A percentile compares a stretch with the other conserved stretches of the same genome.
phyloP scores from a whole-genome alignment of 2,329 filamentous ascomycete species.

The Aspergillus piperis region DNA sequence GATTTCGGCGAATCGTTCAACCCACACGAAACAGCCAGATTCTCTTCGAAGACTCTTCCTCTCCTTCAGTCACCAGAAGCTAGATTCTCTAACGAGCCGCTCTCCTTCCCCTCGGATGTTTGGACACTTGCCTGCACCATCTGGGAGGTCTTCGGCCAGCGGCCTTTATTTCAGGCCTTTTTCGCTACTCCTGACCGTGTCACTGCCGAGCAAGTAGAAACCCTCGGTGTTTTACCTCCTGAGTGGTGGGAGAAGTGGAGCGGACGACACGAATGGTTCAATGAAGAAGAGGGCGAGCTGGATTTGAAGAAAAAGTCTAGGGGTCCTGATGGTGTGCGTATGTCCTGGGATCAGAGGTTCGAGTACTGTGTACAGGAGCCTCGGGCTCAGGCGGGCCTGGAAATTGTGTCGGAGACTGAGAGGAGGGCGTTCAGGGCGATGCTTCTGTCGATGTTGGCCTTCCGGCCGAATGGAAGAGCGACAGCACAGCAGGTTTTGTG shows the following conservation, averaged over 20 bases:
- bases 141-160: conserved; percentile 37
- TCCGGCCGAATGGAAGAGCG: conserved; percentile 22
- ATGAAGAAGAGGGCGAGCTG: conserved; percentile 22
- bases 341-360: conserved; percentile 20
- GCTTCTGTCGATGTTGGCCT: conserved; percentile 28
- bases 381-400: conserved; percentile 22
- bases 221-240: conserved; percentile 32
- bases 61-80: conserved; percentile 37
- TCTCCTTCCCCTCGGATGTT: conserved; percentile 41
- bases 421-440: conserved; percentile 26
- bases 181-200: conserved; percentile 32
- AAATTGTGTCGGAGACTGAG: conserved; percentile 19
- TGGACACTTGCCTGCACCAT: conserved; percentile 45
- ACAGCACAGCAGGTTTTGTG: conserved; percentile 25
- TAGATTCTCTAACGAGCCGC: conserved; percentile 34
- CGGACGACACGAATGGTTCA: conserved; percentile 17
- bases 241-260: conserved; percentile 25
- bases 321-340: conserved; percentile 4
- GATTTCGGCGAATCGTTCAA: neutral
- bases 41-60: conserved; percentile 26
- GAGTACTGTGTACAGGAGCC: conserved; percentile 28
- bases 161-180: conserved; percentile 32
- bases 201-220: conserved; percentile 34
- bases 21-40: neutral
- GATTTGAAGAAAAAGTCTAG: conserved; percentile 4